phyloP scores from a whole-genome alignment of 2,329 filamentous ascomycete genomes.

The Sclerotinia nivalis region DNA sequence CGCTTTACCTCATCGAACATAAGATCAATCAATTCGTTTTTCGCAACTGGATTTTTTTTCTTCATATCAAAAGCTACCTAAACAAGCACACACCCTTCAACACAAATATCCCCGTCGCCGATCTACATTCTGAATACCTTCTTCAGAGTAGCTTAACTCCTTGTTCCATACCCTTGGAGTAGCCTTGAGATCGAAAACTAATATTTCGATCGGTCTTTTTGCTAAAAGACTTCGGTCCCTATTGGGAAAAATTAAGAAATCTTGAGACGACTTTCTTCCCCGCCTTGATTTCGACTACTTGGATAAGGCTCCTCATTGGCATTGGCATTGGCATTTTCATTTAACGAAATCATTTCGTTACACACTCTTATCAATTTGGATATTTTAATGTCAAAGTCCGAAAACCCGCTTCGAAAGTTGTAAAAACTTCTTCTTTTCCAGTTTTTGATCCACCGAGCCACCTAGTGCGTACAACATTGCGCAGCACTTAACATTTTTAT shows the following conservation, averaged over 20 bases:
- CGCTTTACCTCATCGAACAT: neutral
- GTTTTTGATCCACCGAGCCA: neutral
- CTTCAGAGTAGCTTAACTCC: neutral
- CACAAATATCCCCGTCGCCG: neutral
- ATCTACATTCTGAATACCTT: constrained; percentile 6
- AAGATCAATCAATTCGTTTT: neutral
- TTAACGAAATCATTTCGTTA: neutral
- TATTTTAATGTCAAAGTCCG: constrained; percentile 13
- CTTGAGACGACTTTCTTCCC: constrained; percentile 1
- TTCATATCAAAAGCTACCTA: constrained; percentile 11
- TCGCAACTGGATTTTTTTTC: neutral
- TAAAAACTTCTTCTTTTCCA: neutral
- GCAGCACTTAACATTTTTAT: constrained; percentile 1
- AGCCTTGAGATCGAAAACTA: constrained; percentile 15
- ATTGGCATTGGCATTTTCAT: neutral
- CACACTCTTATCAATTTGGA: neutral
- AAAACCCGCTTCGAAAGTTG: neutral
- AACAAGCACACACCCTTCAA: constrained; percentile 7
- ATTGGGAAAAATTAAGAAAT: neutral
- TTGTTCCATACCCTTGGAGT: neutral
- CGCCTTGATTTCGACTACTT: constrained; percentile 14
- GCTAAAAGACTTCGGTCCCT: neutral
- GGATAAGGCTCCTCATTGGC: constrained; percentile 9
- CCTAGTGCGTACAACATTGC: neutral
- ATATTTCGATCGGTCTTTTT: constrained; percentile 11